phyloP scores from a whole-genome alignment of 805 yeast species.

The Kazachstania psychrophila region DNA sequence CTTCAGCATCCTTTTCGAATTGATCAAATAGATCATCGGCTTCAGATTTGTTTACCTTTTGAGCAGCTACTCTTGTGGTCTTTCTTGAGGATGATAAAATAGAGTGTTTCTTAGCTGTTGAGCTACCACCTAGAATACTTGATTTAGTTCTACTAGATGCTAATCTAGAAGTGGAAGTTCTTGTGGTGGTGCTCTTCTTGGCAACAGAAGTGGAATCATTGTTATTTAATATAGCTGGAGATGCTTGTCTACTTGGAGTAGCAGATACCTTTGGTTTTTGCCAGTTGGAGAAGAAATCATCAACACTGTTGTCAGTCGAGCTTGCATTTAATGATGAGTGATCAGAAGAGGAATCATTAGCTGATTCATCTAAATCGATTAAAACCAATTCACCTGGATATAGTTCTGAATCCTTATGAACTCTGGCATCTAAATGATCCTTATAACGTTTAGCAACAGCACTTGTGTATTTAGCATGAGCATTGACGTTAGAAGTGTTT shows the following conservation, averaged over 20 bases:
- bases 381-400: conserved; percentile 70
- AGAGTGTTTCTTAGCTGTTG: conserved; percentile 32
- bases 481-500: conserved; percentile 41
- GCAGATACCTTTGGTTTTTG: conserved; percentile 53
- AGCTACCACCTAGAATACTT: conserved; percentile 6
- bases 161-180: conserved; percentile 9
- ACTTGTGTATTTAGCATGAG: conserved; percentile 71
- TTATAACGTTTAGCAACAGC: conserved; percentile 73
- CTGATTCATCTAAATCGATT: conserved; percentile 15
- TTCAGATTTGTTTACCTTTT: conserved; percentile 46
- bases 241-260: conserved; percentile 1
- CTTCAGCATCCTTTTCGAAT: conserved; percentile 69
- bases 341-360: conserved; percentile 17
- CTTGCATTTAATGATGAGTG: conserved; percentile 23
- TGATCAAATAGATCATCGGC: conserved; percentile 46
- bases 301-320: conserved; percentile 41
- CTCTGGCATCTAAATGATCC: conserved; percentile 65
- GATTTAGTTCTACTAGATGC: conserved; percentile 24
- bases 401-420: conserved; percentile 52
- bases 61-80: conserved; percentile 46
- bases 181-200: conserved; percentile 2
- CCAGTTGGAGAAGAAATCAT: conserved; percentile 90
- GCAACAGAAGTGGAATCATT: not conserved
- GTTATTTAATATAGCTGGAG: not conserved
- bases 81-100: conserved; percentile 49